Base-by-base conservation (phyloP, 164 flowering plant species). In the Kingdonia uniflora region DNA sequence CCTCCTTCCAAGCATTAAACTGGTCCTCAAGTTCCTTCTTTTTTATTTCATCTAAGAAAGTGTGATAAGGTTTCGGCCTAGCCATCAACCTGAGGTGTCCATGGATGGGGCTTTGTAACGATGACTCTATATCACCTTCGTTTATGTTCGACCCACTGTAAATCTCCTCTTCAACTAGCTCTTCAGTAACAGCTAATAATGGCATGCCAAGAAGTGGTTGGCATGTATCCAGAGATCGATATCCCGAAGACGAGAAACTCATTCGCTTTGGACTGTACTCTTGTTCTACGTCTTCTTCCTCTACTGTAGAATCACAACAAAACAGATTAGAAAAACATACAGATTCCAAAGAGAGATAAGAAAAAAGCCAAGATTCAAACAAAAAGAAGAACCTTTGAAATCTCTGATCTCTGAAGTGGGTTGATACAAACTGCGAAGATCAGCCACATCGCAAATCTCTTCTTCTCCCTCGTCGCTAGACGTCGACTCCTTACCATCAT, bases 51-150 rank as follows among this genome's bases (percentile, higher is more conserved):
- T 54, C 57, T 7, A 69, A 51, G 55, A 65, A 61, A 2, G 46
- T 57, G 29, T 53, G 56, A 39, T 65, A 65, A 15, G 73, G 64
- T 37, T 55, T 65, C 10, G 63, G 69, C 14, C 69, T 40, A 19
- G 19, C 46, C 64, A 58, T 41, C 26, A 58, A 19, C 25, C 44
- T 61, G 7, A 19, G 56, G 29, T 47, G 51, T 43, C 26, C 57
- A 50, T 38, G 0, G n/a, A 55, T 20, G 1, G 57, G 54, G 54
- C 68, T 63, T 29, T 39, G 4, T 40, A 14, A 2, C 33, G 8
- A 22, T 1, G 12, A 39, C 49, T 14, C 41, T 22, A 17, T 16
- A 0, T 49, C 49, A 7, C 14, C 16, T 4, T 21, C 14, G 41
- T 45, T 17, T 20, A 14, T 40, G 10, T 17, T 41, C 12, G 20